These are phyloP conservation scores for Volvox reticuliferus DNA, from an alignment of 139 green algal genomes.

Conservation along the genomic window DNA sequence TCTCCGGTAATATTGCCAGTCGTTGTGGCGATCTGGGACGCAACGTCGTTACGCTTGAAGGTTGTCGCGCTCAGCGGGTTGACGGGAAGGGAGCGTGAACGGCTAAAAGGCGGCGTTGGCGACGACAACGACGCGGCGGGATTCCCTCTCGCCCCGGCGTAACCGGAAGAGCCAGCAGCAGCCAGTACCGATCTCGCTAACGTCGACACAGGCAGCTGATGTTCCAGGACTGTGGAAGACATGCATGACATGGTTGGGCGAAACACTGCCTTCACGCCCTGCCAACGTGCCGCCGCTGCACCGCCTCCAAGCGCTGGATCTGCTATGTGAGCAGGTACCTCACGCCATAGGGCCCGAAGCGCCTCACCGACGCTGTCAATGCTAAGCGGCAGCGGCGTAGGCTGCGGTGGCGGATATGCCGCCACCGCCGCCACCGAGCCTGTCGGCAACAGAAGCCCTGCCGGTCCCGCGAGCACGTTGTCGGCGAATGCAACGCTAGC, in stretches of 20 bases:
- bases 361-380: constrained; percentile 10
- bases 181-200: not conserved
- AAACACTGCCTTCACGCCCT: not conserved
- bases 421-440: not conserved
- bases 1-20: no score
- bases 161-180: not conserved
- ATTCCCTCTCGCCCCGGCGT: no score
- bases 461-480: not conserved
- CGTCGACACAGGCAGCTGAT: not conserved
- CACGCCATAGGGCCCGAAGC: constrained; percentile 23
- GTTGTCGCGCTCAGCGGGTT: not conserved
- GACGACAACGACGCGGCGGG: no score
- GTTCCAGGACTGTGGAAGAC: not conserved
- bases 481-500: not conserved
- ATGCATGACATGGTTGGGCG: not conserved
- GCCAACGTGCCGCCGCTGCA: not conserved
- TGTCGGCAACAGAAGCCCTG: not conserved
- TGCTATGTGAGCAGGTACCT: not conserved
- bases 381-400: not conserved
- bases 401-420: no score
- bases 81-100: constrained; percentile 17
- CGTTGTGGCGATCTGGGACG: no score
- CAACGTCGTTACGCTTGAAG: not conserved
- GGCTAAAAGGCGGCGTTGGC: not conserved
- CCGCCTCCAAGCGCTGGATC: not conserved